Conservation (phyloP, 1,284 basidiomycete genomes). For the Hypsizygus ulmarius region DNA sequence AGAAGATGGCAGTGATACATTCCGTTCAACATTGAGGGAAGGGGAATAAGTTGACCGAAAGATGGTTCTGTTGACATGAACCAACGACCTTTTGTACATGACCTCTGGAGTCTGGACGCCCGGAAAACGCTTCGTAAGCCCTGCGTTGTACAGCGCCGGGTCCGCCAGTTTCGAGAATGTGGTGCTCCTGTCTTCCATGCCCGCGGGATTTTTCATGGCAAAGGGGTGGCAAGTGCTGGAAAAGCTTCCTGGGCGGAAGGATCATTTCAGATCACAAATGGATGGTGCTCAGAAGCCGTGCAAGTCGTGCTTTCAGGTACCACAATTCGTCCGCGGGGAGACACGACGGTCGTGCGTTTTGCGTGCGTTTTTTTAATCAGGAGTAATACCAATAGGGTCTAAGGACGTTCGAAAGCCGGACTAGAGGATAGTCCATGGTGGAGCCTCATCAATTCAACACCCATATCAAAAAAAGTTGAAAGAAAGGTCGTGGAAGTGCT, state of each 20-base stretch:
- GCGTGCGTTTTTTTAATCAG: neutral
- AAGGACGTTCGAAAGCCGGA: no score
- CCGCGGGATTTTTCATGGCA: conserved; percentile 11
- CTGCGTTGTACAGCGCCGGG: neutral
- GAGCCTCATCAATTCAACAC: no score
- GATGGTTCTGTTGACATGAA: neutral
- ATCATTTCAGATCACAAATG: conserved; percentile 6
- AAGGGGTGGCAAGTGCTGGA: conserved; percentile 1
- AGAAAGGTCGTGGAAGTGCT: no score
- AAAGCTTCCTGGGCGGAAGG: conserved; percentile 9
- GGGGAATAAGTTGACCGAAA: conserved; percentile 10
- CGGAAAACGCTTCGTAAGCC: neutral
- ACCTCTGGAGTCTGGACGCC: conserved; percentile 5
- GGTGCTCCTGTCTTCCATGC: conserved; percentile 3
- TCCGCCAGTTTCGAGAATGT: conserved; percentile 7
- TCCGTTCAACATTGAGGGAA: conserved; percentile 1
- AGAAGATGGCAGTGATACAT: conserved; percentile 16
- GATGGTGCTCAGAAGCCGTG: neutral
- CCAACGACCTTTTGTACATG: conserved; percentile 7
- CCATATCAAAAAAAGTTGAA: no score
- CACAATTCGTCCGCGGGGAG: conserved; percentile 4
- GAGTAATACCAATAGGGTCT: no score
- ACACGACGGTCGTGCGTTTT: neutral
- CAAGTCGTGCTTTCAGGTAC: neutral
- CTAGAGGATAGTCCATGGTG: no score